These are phyloP conservation scores for Microbotryum saponariae DNA, from an alignment of 1,284 basidiomycete genomes.

Conservation along the genomic window DNA sequence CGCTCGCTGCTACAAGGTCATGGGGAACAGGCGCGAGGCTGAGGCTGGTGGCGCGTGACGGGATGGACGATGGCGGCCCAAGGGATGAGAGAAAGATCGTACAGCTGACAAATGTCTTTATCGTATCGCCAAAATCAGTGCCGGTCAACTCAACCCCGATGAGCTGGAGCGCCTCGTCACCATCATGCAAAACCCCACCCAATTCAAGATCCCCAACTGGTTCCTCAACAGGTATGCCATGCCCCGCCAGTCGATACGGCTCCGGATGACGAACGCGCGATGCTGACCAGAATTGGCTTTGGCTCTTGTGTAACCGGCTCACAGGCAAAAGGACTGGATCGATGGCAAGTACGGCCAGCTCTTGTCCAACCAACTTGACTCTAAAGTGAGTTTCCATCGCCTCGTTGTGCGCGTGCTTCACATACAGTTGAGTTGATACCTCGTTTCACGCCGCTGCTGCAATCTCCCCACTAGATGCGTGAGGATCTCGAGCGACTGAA, in stretches of 20 bases:
- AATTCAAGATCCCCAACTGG: constrained; percentile 99
- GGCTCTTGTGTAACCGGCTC: too few species aligned
- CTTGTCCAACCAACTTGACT: constrained; percentile 94
- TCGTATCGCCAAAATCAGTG: constrained; percentile 47
- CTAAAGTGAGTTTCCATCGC: constrained; percentile 56
- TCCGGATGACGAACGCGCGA: too few species aligned
- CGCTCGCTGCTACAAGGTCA: too few species aligned
- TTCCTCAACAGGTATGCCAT: constrained; percentile 93
- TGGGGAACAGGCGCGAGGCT: neutral
- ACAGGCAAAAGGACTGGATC: constrained; percentile 67
- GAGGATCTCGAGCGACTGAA: constrained; percentile 98
- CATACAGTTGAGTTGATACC: neutral
- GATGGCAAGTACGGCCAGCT: constrained; percentile 95
- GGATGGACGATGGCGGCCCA: neutral
- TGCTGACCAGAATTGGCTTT: too few species aligned
- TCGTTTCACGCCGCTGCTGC: neutral
- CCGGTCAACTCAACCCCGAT: constrained; percentile 88
- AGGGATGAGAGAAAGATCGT: neutral
- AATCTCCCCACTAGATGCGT: constrained; percentile 46
- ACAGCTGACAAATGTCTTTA: neutral
- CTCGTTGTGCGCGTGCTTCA: neutral
- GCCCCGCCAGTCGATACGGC: constrained; percentile 17
- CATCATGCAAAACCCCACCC: constrained; percentile 98
- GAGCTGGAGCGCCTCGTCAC: constrained; percentile 99
- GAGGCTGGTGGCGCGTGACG: neutral